phyloP scores from a whole-genome alignment of 1,139 yeast genomes.

The Debaryomyces coudertii region DNA sequence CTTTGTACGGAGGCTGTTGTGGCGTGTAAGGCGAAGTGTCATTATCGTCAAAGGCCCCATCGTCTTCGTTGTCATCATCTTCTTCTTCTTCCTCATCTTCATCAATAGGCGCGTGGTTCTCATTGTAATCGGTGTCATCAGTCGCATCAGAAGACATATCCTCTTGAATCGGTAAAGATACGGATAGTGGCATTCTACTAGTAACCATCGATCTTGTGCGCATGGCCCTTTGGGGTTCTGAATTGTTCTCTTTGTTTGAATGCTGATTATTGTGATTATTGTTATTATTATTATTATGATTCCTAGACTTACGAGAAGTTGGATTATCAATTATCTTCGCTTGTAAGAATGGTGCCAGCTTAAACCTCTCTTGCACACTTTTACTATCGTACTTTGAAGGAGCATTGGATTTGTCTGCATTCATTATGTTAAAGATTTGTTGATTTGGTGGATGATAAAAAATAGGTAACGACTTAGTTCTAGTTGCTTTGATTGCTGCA shows the following conservation, averaged over 20 bases:
- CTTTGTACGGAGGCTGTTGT: constrained; percentile 40
- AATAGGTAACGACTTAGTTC: constrained; percentile 66
- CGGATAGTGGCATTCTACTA: constrained; percentile 30
- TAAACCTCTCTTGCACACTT: constrained; percentile 49
- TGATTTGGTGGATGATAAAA: constrained; percentile 49
- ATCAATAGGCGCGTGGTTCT: constrained; percentile 24
- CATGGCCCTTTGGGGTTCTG: constrained; percentile 45
- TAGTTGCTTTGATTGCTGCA: constrained; percentile 54
- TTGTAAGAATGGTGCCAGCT: constrained; percentile 51
- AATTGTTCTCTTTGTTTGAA: constrained; percentile 33
- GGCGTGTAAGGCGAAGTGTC: constrained; percentile 48
- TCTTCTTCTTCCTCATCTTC: constrained; percentile 23
- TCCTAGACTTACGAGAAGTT: constrained; percentile 15
- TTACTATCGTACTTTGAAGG: constrained; percentile 46
- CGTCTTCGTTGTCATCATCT: constrained; percentile 25
- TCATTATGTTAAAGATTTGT: constrained; percentile 45
- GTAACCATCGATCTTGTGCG: constrained; percentile 49
- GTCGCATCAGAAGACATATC: constrained; percentile 35
- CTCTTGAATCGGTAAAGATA: constrained; percentile 47
- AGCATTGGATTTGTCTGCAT: constrained; percentile 45
- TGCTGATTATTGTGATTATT: background rate
- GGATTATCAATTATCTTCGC: constrained; percentile 45
- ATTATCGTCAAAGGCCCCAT: constrained; percentile 20
- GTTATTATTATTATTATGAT: background rate
- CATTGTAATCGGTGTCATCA: constrained; percentile 40